Evolutionary conservation across 2,329 filamentous ascomycete genomes (phyloP).

Genomic region (Neopestalotiopsis clavispora): DNA sequence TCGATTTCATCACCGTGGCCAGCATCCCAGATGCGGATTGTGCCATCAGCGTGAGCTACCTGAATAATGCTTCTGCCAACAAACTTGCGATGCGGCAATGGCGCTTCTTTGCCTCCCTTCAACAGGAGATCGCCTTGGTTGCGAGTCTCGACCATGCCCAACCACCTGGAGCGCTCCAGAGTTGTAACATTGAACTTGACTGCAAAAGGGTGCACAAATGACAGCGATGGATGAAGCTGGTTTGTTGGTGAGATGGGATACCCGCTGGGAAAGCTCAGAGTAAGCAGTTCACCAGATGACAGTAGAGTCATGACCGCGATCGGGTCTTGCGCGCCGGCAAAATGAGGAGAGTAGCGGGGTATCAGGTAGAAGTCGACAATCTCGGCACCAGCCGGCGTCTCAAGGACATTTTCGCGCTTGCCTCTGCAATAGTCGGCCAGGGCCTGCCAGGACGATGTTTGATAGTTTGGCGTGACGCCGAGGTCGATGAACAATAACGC

Average conservation of each 20-base stretch:
- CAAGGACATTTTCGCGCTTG: constrained; percentile 74
- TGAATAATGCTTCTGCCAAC: constrained; percentile 85
- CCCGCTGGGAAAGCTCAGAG: constrained; percentile 89
- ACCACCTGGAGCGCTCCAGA: constrained; percentile 81
- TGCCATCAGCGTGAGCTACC: constrained; percentile 88
- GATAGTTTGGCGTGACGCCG: constrained; percentile 86
- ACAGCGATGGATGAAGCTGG: constrained; percentile 85
- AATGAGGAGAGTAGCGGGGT: constrained; percentile 83
- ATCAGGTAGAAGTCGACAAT: constrained; percentile 83
- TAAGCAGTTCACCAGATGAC: constrained; percentile 86
- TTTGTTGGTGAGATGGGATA: constrained; percentile 92
- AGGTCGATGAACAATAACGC: constrained; percentile 90
- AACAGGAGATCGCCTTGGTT: constrained; percentile 79
- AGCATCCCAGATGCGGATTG: constrained; percentile 89
- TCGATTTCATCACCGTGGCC: constrained; percentile 94
- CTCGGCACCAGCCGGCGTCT: constrained; percentile 77
- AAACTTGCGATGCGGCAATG: constrained; percentile 73
- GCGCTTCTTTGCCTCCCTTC: constrained; percentile 77
- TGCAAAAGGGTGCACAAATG: constrained; percentile 89
- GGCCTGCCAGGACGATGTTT: constrained; percentile 87
- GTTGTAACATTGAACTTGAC: constrained; percentile 73
- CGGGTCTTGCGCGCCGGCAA: constrained; percentile 86
- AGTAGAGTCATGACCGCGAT: constrained; percentile 82
- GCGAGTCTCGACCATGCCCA: constrained; percentile 86
- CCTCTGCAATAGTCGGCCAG: constrained; percentile 79